Conservation (phyloP, 2,329 filamentous ascomycete genomes). For the Paecilomyces sp. region DNA sequence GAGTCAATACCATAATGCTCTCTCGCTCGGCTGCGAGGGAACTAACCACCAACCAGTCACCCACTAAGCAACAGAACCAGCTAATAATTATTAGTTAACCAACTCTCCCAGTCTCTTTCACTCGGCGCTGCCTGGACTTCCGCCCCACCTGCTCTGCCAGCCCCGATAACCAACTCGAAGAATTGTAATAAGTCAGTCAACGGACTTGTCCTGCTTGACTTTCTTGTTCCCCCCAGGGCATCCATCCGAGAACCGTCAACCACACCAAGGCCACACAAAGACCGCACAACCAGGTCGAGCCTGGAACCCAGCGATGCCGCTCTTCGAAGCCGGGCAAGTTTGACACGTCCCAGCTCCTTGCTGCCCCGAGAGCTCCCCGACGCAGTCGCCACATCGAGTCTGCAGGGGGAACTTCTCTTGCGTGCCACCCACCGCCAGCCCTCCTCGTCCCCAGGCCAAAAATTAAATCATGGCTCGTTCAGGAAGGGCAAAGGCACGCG, state of each 20-base stretch:
- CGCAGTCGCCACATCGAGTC: not conserved
- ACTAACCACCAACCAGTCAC: too few relatives aligned
- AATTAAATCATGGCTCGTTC: conserved; percentile 15
- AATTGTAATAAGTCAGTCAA: too few relatives aligned
- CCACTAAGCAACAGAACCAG: too few relatives aligned
- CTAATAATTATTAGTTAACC: too few relatives aligned
- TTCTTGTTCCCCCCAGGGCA: not conserved
- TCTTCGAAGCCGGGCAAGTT: not conserved
- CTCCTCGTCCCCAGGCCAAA: not conserved
- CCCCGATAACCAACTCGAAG: too few relatives aligned
- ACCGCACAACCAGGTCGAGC: not conserved
- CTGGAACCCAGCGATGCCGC: not conserved
- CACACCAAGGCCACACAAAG: not conserved
- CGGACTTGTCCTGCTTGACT: too few relatives aligned
- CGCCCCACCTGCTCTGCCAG: not conserved
- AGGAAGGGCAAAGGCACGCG: conserved; percentile 16
- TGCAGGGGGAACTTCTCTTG: not conserved
- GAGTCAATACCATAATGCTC: not conserved
- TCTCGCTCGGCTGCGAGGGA: not conserved
- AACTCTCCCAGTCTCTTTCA: not conserved
- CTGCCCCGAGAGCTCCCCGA: not conserved
- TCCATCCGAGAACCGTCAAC: not conserved
- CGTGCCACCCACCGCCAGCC: not conserved
- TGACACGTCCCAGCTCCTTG: not conserved
- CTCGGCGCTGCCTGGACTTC: not conserved